These are phyloP conservation scores for Mikania micrantha DNA, from an alignment of 129 eudicot species.

Conservation along the genomic window DNA sequence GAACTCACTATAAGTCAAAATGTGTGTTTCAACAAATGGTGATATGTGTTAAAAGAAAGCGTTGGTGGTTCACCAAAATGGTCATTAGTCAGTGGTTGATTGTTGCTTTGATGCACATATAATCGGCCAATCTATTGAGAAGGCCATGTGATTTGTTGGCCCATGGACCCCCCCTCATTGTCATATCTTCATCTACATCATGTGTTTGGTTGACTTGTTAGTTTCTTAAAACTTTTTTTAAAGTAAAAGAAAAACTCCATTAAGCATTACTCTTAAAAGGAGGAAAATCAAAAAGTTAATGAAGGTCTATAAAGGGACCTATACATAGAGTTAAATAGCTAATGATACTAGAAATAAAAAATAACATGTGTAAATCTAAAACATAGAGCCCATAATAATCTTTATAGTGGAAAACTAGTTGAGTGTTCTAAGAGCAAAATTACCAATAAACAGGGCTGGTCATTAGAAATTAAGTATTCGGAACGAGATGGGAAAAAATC, in stretches of 20 bases:
- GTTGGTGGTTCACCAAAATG: constrained; percentile 23
- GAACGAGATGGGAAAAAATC: no score
- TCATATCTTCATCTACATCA: not conserved
- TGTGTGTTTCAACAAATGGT: not conserved
- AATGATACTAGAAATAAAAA: not conserved
- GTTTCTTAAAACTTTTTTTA: not conserved
- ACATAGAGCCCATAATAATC: no score
- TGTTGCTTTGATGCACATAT: not conserved
- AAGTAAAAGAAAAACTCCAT: not conserved
- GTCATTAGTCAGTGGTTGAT: constrained; percentile 22
- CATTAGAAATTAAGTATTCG: no score
- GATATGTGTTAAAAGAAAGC: constrained; percentile 11
- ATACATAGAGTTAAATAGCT: not conserved
- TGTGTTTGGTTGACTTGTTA: not conserved
- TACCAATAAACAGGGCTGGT: no score
- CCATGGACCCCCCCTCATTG: constrained; percentile 14
- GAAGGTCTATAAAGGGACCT: not conserved
- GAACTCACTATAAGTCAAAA: not conserved
- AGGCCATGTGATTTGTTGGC: constrained; percentile 23
- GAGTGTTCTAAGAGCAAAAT: no score
- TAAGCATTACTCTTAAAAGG: not conserved
- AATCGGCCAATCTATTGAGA: constrained; percentile 16
- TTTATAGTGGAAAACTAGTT: no score
- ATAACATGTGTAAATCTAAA: no score
- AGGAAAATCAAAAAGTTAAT: not conserved